Evolutionary conservation across 2,329 filamentous ascomycete species (phyloP).

Genomic region (Trichoderma oligosporum): DNA sequence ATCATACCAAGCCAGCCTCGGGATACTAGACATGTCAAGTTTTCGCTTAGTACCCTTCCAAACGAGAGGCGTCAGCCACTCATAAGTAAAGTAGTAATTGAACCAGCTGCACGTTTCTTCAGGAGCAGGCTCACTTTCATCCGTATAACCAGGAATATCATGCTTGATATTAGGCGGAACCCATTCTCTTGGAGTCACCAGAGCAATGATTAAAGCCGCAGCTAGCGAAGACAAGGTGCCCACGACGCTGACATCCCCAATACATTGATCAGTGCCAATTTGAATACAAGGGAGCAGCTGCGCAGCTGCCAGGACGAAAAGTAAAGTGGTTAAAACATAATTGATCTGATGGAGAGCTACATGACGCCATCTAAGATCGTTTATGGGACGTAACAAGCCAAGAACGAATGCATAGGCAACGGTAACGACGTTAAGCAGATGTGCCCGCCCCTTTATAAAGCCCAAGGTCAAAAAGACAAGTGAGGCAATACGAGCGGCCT

Average conservation of each 20-base stretch:
- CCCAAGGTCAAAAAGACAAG: conserved; percentile 40
- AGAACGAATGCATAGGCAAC: conserved; percentile 42
- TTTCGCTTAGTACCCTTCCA: conserved; percentile 44
- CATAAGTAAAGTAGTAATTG: conserved; percentile 49
- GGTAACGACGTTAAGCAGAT: conserved; percentile 36
- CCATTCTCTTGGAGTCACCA: conserved; percentile 50
- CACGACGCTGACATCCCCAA: conserved; percentile 30
- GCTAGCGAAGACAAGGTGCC: conserved; percentile 37
- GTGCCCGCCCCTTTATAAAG: conserved; percentile 32
- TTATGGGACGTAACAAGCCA: conserved; percentile 41
- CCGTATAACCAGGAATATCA: conserved; percentile 37
- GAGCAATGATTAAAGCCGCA: conserved; percentile 38
- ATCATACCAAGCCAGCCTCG: conserved; percentile 52
- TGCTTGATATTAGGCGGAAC: conserved; percentile 40
- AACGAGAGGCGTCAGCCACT: conserved; percentile 48
- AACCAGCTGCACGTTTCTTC: conserved; percentile 55
- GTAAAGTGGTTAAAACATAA: conserved; percentile 37
- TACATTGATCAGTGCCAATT: conserved; percentile 29
- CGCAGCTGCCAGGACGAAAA: conserved; percentile 36
- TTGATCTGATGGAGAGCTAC: conserved; percentile 48
- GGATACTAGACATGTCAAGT: conserved; percentile 47
- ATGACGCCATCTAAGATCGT: conserved; percentile 44
- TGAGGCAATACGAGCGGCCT: conserved; percentile 38
- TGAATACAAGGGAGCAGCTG: conserved; percentile 45
- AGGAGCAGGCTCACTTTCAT: conserved; percentile 41